phyloP scores from a whole-genome alignment of 352 stramenopile genomes.

The Pythium biforme region DNA sequence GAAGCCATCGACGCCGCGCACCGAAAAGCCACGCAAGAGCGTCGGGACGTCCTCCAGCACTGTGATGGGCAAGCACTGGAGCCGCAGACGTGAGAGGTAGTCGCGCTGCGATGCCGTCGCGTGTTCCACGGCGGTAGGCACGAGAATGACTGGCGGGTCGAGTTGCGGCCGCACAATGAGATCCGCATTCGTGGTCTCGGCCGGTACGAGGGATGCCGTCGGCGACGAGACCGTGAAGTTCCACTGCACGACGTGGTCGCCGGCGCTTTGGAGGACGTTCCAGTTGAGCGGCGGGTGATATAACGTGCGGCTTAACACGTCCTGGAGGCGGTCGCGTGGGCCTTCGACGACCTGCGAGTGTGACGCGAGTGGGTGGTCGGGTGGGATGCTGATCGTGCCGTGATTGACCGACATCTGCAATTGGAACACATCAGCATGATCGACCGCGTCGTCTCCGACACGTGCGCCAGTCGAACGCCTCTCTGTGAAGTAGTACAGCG shows the following conservation, averaged over 20 bases:
- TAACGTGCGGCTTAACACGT: conserved; percentile 28
- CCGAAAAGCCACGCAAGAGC: conserved; percentile 35
- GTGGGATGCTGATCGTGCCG: conserved; percentile 9
- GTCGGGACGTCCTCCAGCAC: conserved; percentile 43
- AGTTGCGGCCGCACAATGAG: conserved; percentile 33
- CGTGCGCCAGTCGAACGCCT: not conserved
- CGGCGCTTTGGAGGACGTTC: conserved; percentile 33
- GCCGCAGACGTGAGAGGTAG: conserved; percentile 41
- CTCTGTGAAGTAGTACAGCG: conserved; percentile 29
- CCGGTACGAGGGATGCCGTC: not conserved
- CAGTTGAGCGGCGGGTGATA: conserved; percentile 53
- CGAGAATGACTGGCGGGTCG: conserved; percentile 47
- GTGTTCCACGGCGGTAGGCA: conserved; percentile 30
- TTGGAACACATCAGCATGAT: not conserved
- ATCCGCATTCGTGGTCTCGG: conserved; percentile 32
- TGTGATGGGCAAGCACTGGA: conserved; percentile 40
- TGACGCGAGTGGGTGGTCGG: not conserved
- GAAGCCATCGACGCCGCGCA: conserved; percentile 36
- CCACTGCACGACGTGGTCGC: conserved; percentile 41
- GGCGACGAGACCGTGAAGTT: conserved; percentile 34
- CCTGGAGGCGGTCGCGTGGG: conserved; percentile 23
- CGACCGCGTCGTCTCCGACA: not conserved
- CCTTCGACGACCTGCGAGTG: conserved; percentile 13
- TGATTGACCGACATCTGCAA: conserved; percentile 14
- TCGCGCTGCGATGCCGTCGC: conserved; percentile 34